These are phyloP conservation scores for Chytridiales sp. DNA, from an alignment of 371 early-diverging fungal genomes.

Conservation along the genomic window DNA sequence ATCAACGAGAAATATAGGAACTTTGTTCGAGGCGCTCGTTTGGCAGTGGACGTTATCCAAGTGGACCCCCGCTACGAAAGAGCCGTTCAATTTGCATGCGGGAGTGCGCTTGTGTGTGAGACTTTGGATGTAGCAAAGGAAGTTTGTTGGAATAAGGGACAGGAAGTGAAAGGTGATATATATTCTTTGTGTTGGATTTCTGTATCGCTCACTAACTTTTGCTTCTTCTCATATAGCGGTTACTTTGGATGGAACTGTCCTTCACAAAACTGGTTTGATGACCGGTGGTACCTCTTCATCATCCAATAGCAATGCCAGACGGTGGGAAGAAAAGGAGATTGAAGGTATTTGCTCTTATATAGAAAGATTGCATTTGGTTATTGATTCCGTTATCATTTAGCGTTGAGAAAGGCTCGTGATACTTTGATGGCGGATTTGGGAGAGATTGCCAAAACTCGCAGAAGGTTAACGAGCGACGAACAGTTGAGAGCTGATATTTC, in stretches of 20 bases:
- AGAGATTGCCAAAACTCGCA: constrained; percentile 64
- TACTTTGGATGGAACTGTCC: constrained; percentile 89
- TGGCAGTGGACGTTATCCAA: constrained; percentile 86
- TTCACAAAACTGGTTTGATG: constrained; percentile 95
- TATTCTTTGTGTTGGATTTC: not conserved
- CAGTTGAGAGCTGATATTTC: constrained; percentile 30
- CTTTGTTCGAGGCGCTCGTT: constrained; percentile 70
- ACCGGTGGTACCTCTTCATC: constrained; percentile 65
- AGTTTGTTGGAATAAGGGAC: constrained; percentile 75
- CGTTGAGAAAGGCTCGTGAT: constrained; percentile 67
- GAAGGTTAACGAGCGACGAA: constrained; percentile 46
- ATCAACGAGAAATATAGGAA: constrained; percentile 81
- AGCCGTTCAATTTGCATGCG: constrained; percentile 87
- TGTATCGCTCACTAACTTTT: constrained; percentile 3
- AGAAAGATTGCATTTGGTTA: not conserved
- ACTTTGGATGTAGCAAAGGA: constrained; percentile 78
- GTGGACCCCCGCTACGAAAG: constrained; percentile 74
- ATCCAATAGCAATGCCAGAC: constrained; percentile 43
- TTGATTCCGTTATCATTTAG: constrained; percentile 15
- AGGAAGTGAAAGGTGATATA: constrained; percentile 74
- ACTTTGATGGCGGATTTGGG: constrained; percentile 67
- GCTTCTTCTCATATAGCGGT: constrained; percentile 57
- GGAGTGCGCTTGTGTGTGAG: constrained; percentile 87
- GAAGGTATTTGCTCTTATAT: constrained; percentile 46
- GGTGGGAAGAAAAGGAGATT: constrained; percentile 88